phyloP scores from a whole-genome alignment of 352 stramenopile species.

The Hyaloperonospora arabidopsidis region DNA sequence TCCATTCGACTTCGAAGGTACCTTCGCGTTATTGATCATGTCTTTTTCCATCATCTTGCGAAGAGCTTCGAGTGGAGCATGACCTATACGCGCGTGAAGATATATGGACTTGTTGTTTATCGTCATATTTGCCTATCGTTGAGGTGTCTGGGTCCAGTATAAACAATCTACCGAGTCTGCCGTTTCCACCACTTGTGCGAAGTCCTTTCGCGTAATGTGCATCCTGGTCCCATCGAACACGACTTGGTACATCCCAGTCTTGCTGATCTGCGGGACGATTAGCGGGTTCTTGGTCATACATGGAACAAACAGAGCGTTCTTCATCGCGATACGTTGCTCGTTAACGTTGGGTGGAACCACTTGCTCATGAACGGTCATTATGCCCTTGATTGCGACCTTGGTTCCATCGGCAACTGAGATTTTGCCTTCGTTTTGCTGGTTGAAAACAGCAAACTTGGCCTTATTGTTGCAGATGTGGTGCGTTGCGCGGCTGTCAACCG shows the following conservation, averaged over 20 bases:
- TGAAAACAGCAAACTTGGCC: not conserved
- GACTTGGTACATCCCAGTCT: not conserved
- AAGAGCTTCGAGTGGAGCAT: not conserved
- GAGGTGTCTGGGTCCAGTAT: not conserved
- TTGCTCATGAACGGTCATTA: not conserved
- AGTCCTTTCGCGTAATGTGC: not conserved
- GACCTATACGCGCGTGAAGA: not conserved
- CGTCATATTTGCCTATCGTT: not conserved
- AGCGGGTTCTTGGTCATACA: not conserved
- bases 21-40: not conserved
- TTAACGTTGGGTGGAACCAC: not conserved
- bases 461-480: constrained; percentile 8
- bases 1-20: not conserved
- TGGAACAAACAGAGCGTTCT: not conserved
- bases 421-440: not conserved
- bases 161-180: not conserved
- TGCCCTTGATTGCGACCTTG: not conserved
- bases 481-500: constrained; percentile 18
- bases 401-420: not conserved
- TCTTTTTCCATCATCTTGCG: not conserved
- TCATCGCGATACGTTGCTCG: not conserved
- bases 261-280: not conserved
- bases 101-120: not conserved
- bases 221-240: not conserved
- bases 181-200: not conserved